Conservation (phyloP, 257 asterid species). For the Leptodermis oblonga region DNA sequence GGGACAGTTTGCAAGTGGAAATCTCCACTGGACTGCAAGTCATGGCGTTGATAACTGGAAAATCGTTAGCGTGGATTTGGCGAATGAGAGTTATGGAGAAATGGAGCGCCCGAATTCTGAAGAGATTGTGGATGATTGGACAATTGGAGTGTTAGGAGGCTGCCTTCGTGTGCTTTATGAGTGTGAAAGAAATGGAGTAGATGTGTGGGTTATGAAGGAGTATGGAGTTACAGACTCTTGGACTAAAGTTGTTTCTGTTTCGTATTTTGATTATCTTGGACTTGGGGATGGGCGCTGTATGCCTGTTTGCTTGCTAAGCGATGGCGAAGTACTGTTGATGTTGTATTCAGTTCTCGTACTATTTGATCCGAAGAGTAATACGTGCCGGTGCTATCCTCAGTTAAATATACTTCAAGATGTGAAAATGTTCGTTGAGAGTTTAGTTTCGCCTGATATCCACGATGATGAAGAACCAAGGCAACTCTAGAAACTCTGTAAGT, state of each 20-base stretch:
- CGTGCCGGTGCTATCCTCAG: conserved; percentile 32
- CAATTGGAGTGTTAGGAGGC: conserved; percentile 32
- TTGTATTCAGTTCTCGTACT: conserved; percentile 26
- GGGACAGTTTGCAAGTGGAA: conserved; percentile 29
- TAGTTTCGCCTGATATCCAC: conserved; percentile 23
- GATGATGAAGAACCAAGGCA: neutral
- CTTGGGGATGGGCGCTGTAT: conserved; percentile 11
- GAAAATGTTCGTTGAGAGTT: conserved; percentile 32
- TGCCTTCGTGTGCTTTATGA: conserved; percentile 35
- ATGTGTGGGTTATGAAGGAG: conserved; percentile 48
- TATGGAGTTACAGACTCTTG: conserved; percentile 32
- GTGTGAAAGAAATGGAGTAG: conserved; percentile 16
- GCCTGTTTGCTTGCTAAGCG: conserved; percentile 29
- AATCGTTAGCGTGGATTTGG: conserved; percentile 43
- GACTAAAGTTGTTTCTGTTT: conserved; percentile 37
- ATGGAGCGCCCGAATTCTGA: conserved; percentile 32
- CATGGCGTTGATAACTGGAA: too few species aligned
- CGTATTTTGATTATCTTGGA: conserved; percentile 27
- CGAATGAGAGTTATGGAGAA: conserved; percentile 32
- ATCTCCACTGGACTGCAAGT: too few species aligned
- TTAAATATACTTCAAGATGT: conserved; percentile 15
- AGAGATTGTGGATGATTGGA: conserved; percentile 12
- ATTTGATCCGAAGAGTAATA: conserved; percentile 26
- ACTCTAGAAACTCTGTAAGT: neutral
- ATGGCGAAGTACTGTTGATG: conserved; percentile 38